Evolutionary conservation across 2,329 filamentous ascomycete species (phyloP), one percentile per base, ranked within the genome.

Genomic region (Pestalotiopsis sp.): DNA sequence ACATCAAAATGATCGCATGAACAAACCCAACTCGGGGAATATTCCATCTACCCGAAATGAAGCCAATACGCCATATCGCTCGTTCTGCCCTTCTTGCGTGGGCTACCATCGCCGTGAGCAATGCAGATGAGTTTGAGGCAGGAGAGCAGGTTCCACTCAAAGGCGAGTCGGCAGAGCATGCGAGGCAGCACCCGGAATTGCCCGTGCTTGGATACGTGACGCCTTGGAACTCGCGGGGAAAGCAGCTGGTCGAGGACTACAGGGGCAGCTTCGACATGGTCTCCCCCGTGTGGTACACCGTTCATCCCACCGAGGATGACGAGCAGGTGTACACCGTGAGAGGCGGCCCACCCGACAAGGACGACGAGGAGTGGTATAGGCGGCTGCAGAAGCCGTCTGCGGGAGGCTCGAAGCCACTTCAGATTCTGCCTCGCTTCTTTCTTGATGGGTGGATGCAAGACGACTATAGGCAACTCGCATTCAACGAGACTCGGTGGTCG

Each of bases 211-310:
- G 69, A 41, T 74, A 74, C 49, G 72, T 74, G 17, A 74, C 72
- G 52, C 72, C 72, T 13, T 74, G 72, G 72, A 72, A 74, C 69
- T 36, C 68, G 25, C 72, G 72, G 7, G 72, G 72, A 27, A 72
- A 69, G 45, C 61, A 72, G 60, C 67, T 74, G 23, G 70, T 73
- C 14, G 72, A 73, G 49, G 69, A 72, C 41, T 68, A 71, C 60
- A 67, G 71, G 3, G 38, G 67, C 2, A 74, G 71, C 31, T 72
- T 74, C n/a, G 72, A 74, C 61, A 72, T 74, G 5, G 63, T 74
- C 58, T 69, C 68, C 31, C 72, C 72, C 1, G 71, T 74, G 20
- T 74, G 72, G 72, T 74, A 74, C 49, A 73, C 72, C 11, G 65
- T 74, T 38, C 70, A 72, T 61, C 68, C 71, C 1, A 52, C 59